These are phyloP conservation scores for Claviceps purpurea DNA, from an alignment of 2,329 filamentous ascomycete species.

Conservation along the genomic window DNA sequence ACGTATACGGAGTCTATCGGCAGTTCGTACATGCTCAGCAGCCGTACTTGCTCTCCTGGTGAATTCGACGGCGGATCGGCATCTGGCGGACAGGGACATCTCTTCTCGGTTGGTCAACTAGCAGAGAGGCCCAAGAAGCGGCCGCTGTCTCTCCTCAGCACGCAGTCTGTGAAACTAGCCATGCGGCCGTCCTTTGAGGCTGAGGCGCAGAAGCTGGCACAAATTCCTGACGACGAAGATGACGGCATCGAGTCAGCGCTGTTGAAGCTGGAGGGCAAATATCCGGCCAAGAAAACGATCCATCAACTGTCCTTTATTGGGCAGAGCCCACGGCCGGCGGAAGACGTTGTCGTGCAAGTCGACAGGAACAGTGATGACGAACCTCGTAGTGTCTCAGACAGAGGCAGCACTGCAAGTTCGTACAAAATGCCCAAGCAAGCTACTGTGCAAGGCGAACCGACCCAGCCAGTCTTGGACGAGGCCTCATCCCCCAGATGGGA, in stretches of 20 bases:
- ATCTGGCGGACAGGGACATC: conserved; percentile 19
- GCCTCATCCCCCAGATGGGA: conserved; percentile 4
- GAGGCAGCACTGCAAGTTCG: not conserved
- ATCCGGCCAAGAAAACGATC: conserved; percentile 37
- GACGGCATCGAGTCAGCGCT: conserved; percentile 88
- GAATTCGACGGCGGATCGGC: conserved; percentile 11
- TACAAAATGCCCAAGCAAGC: not conserved
- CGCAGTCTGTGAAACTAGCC: conserved; percentile 46
- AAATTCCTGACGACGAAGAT: conserved; percentile 68
- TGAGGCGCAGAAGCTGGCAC: conserved; percentile 74
- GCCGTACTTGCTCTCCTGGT: conserved; percentile 16
- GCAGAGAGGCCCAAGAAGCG: conserved; percentile 35
- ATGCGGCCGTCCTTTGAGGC: conserved; percentile 73
- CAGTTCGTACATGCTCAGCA: conserved; percentile 40
- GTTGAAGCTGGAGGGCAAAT: conserved; percentile 82
- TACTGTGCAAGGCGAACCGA: conserved; percentile 1
- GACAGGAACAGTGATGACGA: not conserved
- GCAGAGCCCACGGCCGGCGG: conserved; percentile 9
- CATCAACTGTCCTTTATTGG: conserved; percentile 21
- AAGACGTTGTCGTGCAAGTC: not conserved
- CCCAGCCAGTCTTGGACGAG: not conserved
- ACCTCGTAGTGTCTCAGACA: too few species aligned
- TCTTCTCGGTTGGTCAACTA: conserved; percentile 46
- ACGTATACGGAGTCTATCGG: conserved; percentile 47
- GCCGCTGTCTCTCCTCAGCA: conserved; percentile 43